Base-by-base conservation (phyloP, 129 eudicot species). In the Gnaphalium uliginosum region DNA sequence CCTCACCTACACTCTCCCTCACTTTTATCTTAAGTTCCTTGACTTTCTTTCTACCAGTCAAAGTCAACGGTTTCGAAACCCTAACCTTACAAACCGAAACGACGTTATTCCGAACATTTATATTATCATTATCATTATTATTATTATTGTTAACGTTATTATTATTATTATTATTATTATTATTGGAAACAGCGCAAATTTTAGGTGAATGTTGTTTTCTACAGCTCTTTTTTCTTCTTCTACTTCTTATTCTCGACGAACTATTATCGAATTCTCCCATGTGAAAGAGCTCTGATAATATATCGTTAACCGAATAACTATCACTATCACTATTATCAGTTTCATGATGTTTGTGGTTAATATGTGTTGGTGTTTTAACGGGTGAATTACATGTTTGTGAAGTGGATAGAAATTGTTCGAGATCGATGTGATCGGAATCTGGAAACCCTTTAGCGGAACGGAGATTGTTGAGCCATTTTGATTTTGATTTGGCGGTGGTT, bases 371-470 rank as follows among this genome's bases (percentile, higher is more conserved):
- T 43, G 50, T 43, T 10, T 43, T 43, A 43, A 10, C 50, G 11
- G 50, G 17, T 10, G 50, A 43, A 43, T 43, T 43, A 43, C 50
- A 43, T 43, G 17, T 10, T 43, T 11, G 50, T 43, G 75, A 51
- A n/a, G 46, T 3, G 11, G 75, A 70, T 18, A 70, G 75, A 18
- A 70, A 70, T 4, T 70, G 63, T 6, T 70, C 75, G 46, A 70
- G 63, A 18, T 70, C 62, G 30, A 70, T 27, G 43, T 70, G 75
- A 27, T 51, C 63, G 62, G 75, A 70, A 5, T 70, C 48, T 7
- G 75, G 74, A 25, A 70, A 70, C 4, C 75, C 75, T 70, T 61
- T 26, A 41, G 75, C n/a, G 25, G 75, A 32, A 51, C 75, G 75
- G 75, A 50, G 75, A 41, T 61, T 60, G 24, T 51, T 25, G 75